These are phyloP conservation scores for Amaranthus cruentus DNA, from an alignment of 148 eudicot genomes.

Conservation along the genomic window DNA sequence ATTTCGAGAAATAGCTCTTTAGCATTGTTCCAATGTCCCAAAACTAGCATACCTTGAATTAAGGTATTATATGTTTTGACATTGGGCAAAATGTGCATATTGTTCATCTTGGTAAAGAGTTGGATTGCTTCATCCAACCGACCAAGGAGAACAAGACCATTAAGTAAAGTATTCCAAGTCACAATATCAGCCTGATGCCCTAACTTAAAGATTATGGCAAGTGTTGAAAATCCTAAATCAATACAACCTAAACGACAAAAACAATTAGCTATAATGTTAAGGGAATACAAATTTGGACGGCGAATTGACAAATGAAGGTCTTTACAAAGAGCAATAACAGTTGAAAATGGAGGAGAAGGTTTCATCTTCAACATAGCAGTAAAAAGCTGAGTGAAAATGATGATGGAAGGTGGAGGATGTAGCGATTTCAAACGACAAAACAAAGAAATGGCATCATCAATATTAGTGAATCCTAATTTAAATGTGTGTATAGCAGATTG, in stretches of 20 bases:
- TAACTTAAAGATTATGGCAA: background rate
- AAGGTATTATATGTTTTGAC: slow-evolving; percentile 8
- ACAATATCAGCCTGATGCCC: slow-evolving; percentile 2
- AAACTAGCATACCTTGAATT: slow-evolving; percentile 8
- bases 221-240: background rate
- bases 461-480: no score
- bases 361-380: no score
- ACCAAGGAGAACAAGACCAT: background rate
- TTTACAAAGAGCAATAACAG: no score
- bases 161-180: background rate
- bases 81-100: slow-evolving; percentile 5
- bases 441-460: no score
- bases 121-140: background rate
- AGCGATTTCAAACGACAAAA: no score
- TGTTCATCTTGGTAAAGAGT: slow-evolving; percentile 12
- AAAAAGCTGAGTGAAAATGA: no score
- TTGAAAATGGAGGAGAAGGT: no score
- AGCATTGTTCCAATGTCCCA: slow-evolving; percentile 19
- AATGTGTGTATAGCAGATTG: no score
- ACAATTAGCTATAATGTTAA: slow-evolving; percentile 2
- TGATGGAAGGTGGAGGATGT: no score
- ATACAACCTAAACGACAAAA: background rate
- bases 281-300: background rate
- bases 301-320: no score
- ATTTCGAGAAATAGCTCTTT: background rate